Evolutionary conservation across 2,329 filamentous ascomycete genomes (phyloP), one percentile per base, ranked within the genome.

Genomic region (Coniochaeta prunicola): DNA sequence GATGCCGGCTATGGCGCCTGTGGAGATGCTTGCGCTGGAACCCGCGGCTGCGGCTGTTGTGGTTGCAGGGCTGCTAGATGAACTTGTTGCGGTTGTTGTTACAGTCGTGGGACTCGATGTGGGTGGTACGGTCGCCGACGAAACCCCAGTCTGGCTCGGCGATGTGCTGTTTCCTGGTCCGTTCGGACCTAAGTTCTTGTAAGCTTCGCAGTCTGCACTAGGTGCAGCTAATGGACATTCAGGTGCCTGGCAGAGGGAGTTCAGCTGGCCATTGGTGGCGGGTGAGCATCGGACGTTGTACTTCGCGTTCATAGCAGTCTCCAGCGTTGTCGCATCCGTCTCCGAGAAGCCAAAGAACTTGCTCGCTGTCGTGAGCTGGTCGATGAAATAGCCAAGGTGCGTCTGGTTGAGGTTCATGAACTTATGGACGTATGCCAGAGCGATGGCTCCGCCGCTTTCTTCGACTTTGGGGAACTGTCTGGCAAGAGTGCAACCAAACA

Each of bases 401-500:
- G 64, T 66, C 24, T 65, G 58, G 57, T 70, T 66, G 24, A 71
- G 61, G 55, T 69, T 62, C 70, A 71, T 71, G 59, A 63, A 71
- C 48, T 71, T 70, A 63, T 71, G 70, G 4, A 69, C 68, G 58
- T 70, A 71, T 30, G 69, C 67, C 17, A 64, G 65, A 55, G 57
- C 64, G 21, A 64, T 60, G 26, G 58, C 56, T 4, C 59, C 62
- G 31, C 64, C 63, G 2, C 59, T 58, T 59, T 6, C 60, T 53
- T 1, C 66, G 64, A 28, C 64, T 61, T 3, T 56, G 21, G 63
- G 58, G 28, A 62, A 61, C 19, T 36, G 31, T 28, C 31, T 33
- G 13, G 61, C 63, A 10, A 56, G 40, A 12, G 62, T 66, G 58
- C 69, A 71, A 19, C 64, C 64, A 57, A 66, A 71, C 17, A 68